phyloP scores from a whole-genome alignment of 2,329 filamentous ascomycete species.

The Monilinia laxa region DNA sequence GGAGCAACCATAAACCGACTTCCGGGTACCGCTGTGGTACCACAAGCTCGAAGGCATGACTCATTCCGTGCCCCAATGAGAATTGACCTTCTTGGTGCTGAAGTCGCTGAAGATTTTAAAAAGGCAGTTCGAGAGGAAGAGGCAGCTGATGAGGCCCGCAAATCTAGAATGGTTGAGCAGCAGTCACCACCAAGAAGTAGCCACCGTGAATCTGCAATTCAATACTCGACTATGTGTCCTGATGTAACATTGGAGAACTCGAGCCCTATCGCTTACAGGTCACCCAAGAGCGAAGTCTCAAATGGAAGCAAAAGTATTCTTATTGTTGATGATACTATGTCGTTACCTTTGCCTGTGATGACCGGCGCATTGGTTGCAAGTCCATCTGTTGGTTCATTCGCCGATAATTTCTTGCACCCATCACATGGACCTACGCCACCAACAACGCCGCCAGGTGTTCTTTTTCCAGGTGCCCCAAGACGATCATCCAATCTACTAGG shows the following conservation, averaged over 20 bases:
- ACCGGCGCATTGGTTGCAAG: conserved; percentile 45
- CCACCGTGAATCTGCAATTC: conserved; percentile 27
- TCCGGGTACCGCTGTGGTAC: conserved; percentile 60
- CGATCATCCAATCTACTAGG: conserved; percentile 57
- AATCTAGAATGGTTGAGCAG: conserved; percentile 31
- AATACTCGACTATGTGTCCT: conserved; percentile 35
- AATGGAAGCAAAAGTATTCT: conserved; percentile 86
- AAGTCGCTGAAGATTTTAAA: conserved; percentile 75
- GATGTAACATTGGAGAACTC: conserved; percentile 32
- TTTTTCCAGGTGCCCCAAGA: conserved; percentile 47
- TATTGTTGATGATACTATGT: conserved; percentile 61
- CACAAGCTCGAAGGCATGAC: conserved; percentile 51
- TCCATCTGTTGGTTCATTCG: conserved; percentile 53
- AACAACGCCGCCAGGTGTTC: conserved; percentile 55
- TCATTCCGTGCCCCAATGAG: conserved; percentile 57
- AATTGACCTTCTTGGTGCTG: conserved; percentile 80
- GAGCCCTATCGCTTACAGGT: conserved; percentile 25
- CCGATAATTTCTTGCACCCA: conserved; percentile 51
- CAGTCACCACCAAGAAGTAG: conserved; percentile 28
- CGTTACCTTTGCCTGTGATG: conserved; percentile 47
- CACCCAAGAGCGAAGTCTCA: conserved; percentile 47
- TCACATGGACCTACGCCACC: conserved; percentile 59
- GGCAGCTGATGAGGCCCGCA: conserved; percentile 42
- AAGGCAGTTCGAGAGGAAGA: conserved; percentile 68
- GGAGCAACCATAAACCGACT: conserved; percentile 57